Evolutionary conservation across 1,284 basidiomycete genomes (phyloP).

Genomic region (Rhodotorula sp.): DNA sequence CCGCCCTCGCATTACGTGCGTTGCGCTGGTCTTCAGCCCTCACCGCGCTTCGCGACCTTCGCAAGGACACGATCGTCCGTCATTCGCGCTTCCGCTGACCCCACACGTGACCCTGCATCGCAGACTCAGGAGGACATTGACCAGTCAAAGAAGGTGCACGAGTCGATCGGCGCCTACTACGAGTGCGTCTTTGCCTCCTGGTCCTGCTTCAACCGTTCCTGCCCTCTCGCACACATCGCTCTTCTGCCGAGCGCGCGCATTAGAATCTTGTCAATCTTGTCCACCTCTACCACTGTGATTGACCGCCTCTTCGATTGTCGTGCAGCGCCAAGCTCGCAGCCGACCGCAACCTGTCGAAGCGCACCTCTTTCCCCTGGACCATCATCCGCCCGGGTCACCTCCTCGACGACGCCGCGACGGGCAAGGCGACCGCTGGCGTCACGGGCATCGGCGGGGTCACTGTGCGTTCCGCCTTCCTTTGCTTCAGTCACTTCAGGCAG

Average conservation of each 20-base stretch:
- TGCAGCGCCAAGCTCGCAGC: slow-evolving; percentile 67
- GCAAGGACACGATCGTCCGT: neutral
- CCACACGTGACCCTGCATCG: no score
- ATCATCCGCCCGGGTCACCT: slow-evolving; percentile 68
- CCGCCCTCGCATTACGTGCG: slow-evolving; percentile 62
- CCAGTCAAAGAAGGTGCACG: slow-evolving; percentile 56
- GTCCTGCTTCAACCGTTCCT: neutral
- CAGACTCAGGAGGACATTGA: slow-evolving; percentile 59
- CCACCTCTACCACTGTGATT: neutral
- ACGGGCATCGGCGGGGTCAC: slow-evolving; percentile 48
- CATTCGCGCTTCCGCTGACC: no score
- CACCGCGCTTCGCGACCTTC: no score
- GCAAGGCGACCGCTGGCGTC: slow-evolving; percentile 60
- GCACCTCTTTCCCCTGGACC: slow-evolving; percentile 66
- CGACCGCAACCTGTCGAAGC: slow-evolving; percentile 64
- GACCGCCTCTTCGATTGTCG: neutral
- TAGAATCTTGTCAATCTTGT: neutral
- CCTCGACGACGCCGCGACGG: slow-evolving; percentile 60
- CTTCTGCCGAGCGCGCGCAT: no score
- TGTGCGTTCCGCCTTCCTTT: slow-evolving; percentile 9
- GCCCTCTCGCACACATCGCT: neutral
- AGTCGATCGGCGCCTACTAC: slow-evolving; percentile 48
- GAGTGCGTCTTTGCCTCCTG: slow-evolving; percentile 8
- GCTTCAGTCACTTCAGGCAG: neutral
- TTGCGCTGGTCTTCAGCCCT: slow-evolving; percentile 14